phyloP scores from a whole-genome alignment of 2,329 filamentous ascomycete species.

The Dactylellina drechsleri region DNA sequence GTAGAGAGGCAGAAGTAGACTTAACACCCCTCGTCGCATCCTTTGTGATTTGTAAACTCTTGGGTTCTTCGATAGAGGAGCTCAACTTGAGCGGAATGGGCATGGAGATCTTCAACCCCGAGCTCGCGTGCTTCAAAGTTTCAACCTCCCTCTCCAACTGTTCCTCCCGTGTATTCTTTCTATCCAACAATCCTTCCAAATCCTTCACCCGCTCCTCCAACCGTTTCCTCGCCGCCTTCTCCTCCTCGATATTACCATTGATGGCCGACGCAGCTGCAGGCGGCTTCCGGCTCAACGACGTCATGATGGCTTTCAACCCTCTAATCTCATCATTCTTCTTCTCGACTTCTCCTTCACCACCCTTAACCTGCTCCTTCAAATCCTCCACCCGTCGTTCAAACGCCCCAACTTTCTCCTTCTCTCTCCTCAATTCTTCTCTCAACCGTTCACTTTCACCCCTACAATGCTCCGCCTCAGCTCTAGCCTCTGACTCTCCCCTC shows the following conservation, averaged over 20 bases:
- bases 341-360: constrained; percentile 72
- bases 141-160: constrained; percentile 87
- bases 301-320: constrained; percentile 96
- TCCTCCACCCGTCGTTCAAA: constrained; percentile 63
- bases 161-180: constrained; percentile 78
- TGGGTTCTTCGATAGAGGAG: constrained; percentile 23
- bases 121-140: constrained; percentile 62
- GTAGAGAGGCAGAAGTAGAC: background rate
- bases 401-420: constrained; percentile 81
- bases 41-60: constrained; percentile 32
- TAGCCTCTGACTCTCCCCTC: constrained; percentile 91
- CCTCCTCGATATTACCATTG: constrained; percentile 65
- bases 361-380: constrained; percentile 59
- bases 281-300: constrained; percentile 81
- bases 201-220: constrained; percentile 84
- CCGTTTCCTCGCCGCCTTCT: constrained; percentile 72
- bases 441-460: constrained; percentile 93
- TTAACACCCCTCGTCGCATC: constrained; percentile 1
- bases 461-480: constrained; percentile 94
- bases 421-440: constrained; percentile 83
- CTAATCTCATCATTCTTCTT: constrained; percentile 97
- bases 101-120: constrained; percentile 48
- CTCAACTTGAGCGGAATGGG: constrained; percentile 6
- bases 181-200: constrained; percentile 76
- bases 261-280: constrained; percentile 58